phyloP scores from a whole-genome alignment of 768 basidiomycete species.

The Obba rivulosa region DNA sequence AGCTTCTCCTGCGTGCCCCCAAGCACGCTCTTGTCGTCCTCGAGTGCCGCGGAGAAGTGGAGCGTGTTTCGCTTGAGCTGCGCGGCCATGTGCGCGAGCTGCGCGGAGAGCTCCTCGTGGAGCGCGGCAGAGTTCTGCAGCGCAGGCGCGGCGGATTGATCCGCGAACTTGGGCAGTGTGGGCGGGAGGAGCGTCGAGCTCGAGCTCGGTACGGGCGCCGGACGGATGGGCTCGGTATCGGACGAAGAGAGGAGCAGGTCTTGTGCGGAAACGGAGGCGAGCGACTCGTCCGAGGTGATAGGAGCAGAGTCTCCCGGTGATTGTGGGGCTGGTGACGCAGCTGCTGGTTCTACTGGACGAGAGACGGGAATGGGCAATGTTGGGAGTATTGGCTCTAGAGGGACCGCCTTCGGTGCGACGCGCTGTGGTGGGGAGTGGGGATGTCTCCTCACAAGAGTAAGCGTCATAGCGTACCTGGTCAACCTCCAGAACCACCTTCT shows the following conservation, averaged over 20 bases:
- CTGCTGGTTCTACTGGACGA: conserved; percentile 2
- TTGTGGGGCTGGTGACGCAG: conserved; percentile 16
- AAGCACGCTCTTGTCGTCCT: conserved; percentile 69
- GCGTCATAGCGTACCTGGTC: conserved; percentile 39
- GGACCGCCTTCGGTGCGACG: conserved; percentile 32
- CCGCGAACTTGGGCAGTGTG: conserved; percentile 18
- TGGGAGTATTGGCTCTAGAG: conserved; percentile 47
- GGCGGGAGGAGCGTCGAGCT: conserved; percentile 24
- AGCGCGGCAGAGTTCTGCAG: conserved; percentile 54
- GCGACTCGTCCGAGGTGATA: conserved; percentile 17
- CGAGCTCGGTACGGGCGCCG: conserved; percentile 15
- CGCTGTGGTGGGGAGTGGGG: conserved; percentile 27
- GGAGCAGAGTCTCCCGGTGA: not conserved
- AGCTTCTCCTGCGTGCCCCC: conserved; percentile 65
- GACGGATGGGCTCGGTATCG: conserved; percentile 17
- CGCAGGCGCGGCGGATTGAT: conserved; percentile 20
- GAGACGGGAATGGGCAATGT: conserved; percentile 41
- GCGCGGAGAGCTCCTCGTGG: conserved; percentile 69
- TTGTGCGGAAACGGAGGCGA: conserved; percentile 22
- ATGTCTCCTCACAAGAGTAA: not conserved
- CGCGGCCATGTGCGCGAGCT: conserved; percentile 80
- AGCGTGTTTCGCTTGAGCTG: conserved; percentile 82
- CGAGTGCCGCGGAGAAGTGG: conserved; percentile 69
- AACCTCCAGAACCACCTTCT: conserved; percentile 44
- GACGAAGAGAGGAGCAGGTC: conserved; percentile 38